phyloP scores from a whole-genome alignment of 2,329 filamentous ascomycete genomes.

The Mycosphaerella sp. region DNA sequence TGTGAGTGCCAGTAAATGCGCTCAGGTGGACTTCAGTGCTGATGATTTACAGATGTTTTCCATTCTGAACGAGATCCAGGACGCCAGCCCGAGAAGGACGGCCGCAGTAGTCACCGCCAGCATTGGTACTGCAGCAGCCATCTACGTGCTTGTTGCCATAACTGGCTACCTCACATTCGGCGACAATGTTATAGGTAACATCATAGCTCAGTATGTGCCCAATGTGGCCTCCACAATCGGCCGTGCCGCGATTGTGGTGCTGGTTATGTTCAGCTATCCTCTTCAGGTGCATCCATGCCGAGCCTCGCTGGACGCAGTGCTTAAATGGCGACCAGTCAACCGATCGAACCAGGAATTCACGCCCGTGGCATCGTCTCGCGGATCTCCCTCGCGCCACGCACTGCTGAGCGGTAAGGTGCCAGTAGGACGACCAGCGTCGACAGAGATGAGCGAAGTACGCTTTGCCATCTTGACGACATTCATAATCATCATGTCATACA shows the following conservation, averaged over 20 bases:
- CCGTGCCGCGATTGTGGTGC: conserved; percentile 87
- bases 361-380: conserved; percentile 23
- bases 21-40: conserved; percentile 1
- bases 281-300: conserved; percentile 93
- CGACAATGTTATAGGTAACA: conserved; percentile 82
- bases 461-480: conserved; percentile 85
- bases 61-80: conserved; percentile 87
- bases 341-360: conserved; percentile 25
- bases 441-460: conserved; percentile 72
- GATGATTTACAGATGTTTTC: conserved; percentile 75
- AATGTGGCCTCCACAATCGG: conserved; percentile 83
- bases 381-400: conserved; percentile 29
- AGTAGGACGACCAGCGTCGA: conserved; percentile 27
- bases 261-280: conserved; percentile 95
- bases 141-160: conserved; percentile 87
- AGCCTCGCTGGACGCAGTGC: conserved; percentile 88
- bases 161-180: conserved; percentile 96
- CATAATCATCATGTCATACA: conserved; percentile 78
- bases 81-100: conserved; percentile 73
- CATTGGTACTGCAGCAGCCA: conserved; percentile 77
- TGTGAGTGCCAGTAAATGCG: conserved; percentile 45
- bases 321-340: conserved; percentile 71
- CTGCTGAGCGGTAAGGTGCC: conserved; percentile 27
- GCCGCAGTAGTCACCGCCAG: conserved; percentile 73
- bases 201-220: conserved; percentile 80